Evolutionary conservation across 2,329 filamentous ascomycete species (phyloP), one percentile per base, ranked within the genome.

Genomic region (Ambrosiella beaveri): DNA sequence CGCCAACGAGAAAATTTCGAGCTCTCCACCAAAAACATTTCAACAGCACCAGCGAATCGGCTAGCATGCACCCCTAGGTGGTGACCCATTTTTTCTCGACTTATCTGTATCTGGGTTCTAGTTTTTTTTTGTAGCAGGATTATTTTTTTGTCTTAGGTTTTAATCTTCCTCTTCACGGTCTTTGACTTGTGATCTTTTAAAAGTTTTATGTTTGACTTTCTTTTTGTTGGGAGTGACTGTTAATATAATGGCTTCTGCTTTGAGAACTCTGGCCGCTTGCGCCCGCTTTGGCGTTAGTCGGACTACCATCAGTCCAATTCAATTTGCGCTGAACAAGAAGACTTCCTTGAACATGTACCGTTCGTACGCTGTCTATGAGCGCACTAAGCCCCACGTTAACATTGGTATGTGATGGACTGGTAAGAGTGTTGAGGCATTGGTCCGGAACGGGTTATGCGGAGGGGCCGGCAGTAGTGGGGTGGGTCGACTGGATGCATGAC

Each of bases 311-410:
- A 91, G 86, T 74, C 87, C 89, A 57, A 76, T 96, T 65, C 86
- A 89, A 72, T 79, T 79, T 67, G 78, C 80, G 63, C 71, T 85
- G 66, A 78, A 77, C 67, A 73, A 74, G 64, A 79, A 82, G 71
- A 81, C 79, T 68, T 76, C 77, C 64, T 74, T 85, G 67, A 83
- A 82, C 72, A 73, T 84, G 66, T 77, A 79, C 69, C 76, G 81
- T 65, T 76, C 75, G 68, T 85, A 84, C 65, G 81, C 81, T 62
- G 76, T 78, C 59, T 98, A 86, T 70, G 82, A 94, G 79, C 84
- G 93, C 69, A 83, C 78, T 69, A 98, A 98, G 80, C 93, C 93
- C 61, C 93, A 98, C 72, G 91, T 98, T 64, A 98, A 98, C 76
- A 93, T 98, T 69, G 93, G 93, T 87, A 77, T 65, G 76, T 61